Conservation (phyloP, 768 basidiomycete genomes). For the Amanita rubescens region DNA sequence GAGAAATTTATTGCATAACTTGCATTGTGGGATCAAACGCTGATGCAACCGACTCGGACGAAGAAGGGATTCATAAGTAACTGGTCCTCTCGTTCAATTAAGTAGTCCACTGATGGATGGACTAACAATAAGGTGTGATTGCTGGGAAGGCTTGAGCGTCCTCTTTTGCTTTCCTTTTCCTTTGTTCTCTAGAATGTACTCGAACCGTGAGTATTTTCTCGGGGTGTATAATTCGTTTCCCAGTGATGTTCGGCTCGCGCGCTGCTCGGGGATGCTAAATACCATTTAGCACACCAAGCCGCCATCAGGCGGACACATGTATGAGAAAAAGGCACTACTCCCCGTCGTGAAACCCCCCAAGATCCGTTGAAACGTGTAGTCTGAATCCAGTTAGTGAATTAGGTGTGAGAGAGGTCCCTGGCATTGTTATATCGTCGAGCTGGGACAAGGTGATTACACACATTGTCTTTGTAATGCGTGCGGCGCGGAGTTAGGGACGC, state of each 20-base stretch:
- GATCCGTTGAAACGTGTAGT: background rate
- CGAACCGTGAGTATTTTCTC: background rate
- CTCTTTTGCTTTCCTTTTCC: background rate
- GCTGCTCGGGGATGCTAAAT: background rate
- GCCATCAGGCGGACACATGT: background rate
- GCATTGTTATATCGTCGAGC: too few species aligned
- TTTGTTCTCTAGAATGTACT: background rate
- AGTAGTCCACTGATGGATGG: background rate
- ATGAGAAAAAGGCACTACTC: constrained; percentile 1
- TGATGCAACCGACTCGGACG: background rate
- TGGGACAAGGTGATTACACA: background rate
- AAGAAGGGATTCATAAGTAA: background rate
- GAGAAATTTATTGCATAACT: background rate
- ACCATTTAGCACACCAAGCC: too few species aligned
- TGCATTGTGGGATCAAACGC: background rate
- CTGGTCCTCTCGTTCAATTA: background rate
- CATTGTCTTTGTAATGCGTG: background rate
- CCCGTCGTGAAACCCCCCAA: background rate
- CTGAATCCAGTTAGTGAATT: background rate
- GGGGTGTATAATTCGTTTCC: background rate
- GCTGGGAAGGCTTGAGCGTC: background rate
- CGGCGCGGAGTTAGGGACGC: too few species aligned
- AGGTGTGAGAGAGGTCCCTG: background rate
- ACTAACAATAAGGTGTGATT: background rate
- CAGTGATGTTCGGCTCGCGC: background rate